Conservation (phyloP, 169 alveolate species). For the Eimeria praecox region DNA sequence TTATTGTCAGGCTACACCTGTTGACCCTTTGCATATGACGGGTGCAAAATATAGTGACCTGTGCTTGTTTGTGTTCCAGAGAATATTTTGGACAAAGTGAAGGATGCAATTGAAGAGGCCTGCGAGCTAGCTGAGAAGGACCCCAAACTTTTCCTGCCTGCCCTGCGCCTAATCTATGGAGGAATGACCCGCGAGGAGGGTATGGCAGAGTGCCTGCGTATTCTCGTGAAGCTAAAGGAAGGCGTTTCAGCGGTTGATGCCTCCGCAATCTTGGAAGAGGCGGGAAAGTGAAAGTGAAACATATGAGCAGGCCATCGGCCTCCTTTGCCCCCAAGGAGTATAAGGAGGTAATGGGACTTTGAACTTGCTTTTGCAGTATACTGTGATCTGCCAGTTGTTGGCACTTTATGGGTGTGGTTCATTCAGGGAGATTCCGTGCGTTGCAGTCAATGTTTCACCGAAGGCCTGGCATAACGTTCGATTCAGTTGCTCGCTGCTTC, state of each 20-base stretch:
- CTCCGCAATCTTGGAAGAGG: not conserved
- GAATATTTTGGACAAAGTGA: conserved; percentile 2
- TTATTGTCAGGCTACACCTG: not conserved
- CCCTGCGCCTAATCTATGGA: not conserved
- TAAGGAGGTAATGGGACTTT: not conserved
- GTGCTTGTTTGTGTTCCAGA: conserved; percentile 7
- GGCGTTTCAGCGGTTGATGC: not conserved
- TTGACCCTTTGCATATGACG: not conserved
- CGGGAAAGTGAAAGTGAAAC: not conserved
- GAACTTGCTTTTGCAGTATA: not conserved
- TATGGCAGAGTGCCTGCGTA: not conserved
- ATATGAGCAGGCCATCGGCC: not conserved
- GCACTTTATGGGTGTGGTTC: not conserved
- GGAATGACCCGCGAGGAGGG: not conserved
- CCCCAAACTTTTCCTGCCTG: not conserved
- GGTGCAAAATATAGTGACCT: no score
- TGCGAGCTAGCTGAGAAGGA: conserved; percentile 13
- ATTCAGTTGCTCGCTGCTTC: not conserved
- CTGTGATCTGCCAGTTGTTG: not conserved
- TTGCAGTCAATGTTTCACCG: not conserved
- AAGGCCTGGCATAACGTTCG: not conserved
- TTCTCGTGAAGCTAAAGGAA: conserved; percentile 24
- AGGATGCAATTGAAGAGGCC: conserved; percentile 60
- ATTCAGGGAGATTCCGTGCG: not conserved
- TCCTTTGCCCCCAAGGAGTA: not conserved